phyloP scores from a whole-genome alignment of 1,284 basidiomycete species.

The Moniliophthora roreri region DNA sequence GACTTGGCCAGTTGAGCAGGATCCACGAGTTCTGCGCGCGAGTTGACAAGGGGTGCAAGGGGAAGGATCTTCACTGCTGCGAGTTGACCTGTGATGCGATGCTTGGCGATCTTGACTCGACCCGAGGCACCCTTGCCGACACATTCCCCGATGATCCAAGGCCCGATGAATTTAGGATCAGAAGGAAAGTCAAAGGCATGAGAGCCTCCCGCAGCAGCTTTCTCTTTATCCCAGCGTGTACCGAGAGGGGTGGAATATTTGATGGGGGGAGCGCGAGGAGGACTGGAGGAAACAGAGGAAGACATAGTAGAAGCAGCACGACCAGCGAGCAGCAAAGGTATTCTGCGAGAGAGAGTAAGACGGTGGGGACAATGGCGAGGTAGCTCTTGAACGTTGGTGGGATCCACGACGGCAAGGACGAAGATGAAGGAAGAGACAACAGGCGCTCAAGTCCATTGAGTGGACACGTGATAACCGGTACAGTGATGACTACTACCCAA shows the following conservation, averaged over 20 bases:
- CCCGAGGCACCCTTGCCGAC: conserved; percentile 95
- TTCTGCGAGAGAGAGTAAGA: background rate
- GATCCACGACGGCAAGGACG: too few relatives aligned
- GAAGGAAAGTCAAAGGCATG: conserved; percentile 72
- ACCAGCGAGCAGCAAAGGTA: background rate
- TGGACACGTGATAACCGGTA: too few relatives aligned
- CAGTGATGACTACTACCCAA: too few relatives aligned
- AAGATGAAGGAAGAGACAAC: too few relatives aligned
- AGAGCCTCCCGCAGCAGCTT: conserved; percentile 64
- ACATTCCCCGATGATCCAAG: conserved; percentile 90
- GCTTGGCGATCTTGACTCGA: conserved; percentile 94
- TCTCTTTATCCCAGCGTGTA: conserved; percentile 83
- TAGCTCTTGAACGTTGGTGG: too few relatives aligned
- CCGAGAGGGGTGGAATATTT: conserved; percentile 67
- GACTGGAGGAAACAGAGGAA: conserved; percentile 42
- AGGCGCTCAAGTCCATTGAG: too few relatives aligned
- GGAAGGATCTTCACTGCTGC: conserved; percentile 99
- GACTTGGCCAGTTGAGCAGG: conserved; percentile 71
- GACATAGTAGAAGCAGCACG: conserved; percentile 28
- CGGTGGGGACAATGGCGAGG: background rate
- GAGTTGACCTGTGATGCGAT: conserved; percentile 85
- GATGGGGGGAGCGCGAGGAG: conserved; percentile 66
- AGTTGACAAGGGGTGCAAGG: conserved; percentile 78
- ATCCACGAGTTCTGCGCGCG: conserved; percentile 63
- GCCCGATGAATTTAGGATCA: conserved; percentile 74